Base-by-base conservation (phyloP, 257 asterid species). In the Mentha longifolia region DNA sequence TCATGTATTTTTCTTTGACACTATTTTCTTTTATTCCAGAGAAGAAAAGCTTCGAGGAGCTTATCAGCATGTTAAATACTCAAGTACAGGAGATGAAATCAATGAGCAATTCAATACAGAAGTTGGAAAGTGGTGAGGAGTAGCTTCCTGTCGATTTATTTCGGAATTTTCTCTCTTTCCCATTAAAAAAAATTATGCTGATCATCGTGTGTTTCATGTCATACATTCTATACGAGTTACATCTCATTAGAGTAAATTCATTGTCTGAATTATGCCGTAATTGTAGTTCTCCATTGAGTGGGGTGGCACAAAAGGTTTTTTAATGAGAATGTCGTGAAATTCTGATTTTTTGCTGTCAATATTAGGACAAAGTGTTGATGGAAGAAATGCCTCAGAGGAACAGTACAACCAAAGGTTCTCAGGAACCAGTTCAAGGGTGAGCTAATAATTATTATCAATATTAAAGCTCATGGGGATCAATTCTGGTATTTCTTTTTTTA, bases 81-180 rank as follows among this genome's bases (percentile, higher is more conserved):
- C 99, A 95, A 88, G 83, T 87, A 43, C 81, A 70, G 19, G 98
- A 95, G 81, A 92, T 95, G 98, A 95, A 87, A 86, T 83, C 96
- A 57, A 87, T 95, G 97, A 82, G 78, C 68, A 81, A 50, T 76
- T 65, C 97, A 56, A 77, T 95, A 78, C 90, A 81, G 72, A 92
- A 87, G 79, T 76, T 95, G 85, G 96, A 92, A 88, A 86, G 83
- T 83, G 86, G 74, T 77, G 50, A 64, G 67, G 42, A 76, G 73
- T 73, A 76, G 73, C 64, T 55, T 37, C 52, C 50, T 50, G 42
- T 43, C 62, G 61, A 19, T 72, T 55, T 42, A 2, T 67, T 37
- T 50, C 12, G 30, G 14, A 62, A 13, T 30, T 67, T 22, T 54
- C 39, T 9, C 61, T 62, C 17, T n/a, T 13, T 47, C 78, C 6